Evolutionary conservation across 176 grass and related monocot species (phyloP), one percentile per base, ranked within the genome.

Genomic region (Calamus simplicifolius): DNA sequence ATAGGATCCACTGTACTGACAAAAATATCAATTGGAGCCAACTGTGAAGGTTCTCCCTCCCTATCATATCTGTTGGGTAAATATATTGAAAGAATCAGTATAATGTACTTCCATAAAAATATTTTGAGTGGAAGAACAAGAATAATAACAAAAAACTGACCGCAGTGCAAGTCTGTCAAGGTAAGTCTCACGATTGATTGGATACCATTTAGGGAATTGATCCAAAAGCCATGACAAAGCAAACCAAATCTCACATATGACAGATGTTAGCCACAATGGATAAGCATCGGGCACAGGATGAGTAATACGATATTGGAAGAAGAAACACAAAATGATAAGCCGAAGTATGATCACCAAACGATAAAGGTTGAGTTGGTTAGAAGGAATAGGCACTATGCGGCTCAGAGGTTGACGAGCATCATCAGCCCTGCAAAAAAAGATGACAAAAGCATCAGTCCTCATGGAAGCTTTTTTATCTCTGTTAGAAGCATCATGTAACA

Each of bases 201-300:
- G 90, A 31, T 79, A 78, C 90, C 86, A 90, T 52, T 90, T 90
- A 16, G 86, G 90, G 67, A 95, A 95, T 65, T 90, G 90, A 79
- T 95, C 90, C n/a, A 95, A 74, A 75, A 95, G 86, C 90, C 86
- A 95, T 73, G 90, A 95, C 49, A 87, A 63, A 17, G 90, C 90
- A 84, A 90, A 95, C 90, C 90, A 95, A 61, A 95, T 77, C 55
- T 95, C 90, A 57, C 90, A 95, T 61, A 95, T 95, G 15, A 95
- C 90, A 60, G 90, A 95, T 29, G 85, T 82, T 57, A 95, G 79
- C 90, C 90, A 95, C 56, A 95, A 69, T 48, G 77, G 82, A 72
- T 86, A 89, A 25, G 90, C 90, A 86, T 95, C 90, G 4, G 15
- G n/a, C 28, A 95, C 90, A 59, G 90, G 86, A 79, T 95, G 82